Evolutionary conservation across 345 rosid genomes (phyloP).

Genomic region (Linum trigynum): DNA sequence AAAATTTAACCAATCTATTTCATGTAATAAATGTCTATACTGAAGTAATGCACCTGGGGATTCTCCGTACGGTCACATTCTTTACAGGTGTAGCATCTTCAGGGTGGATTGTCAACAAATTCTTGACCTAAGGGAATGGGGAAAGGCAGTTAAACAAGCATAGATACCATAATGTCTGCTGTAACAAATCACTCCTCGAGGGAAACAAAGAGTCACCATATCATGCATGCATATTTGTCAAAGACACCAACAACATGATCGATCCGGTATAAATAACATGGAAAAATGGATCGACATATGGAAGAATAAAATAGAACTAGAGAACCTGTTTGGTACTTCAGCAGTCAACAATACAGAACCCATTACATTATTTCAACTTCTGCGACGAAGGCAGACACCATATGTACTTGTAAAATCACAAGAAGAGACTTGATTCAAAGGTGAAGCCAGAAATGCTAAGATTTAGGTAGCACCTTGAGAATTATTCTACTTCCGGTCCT

Average conservation of each 20-base stretch:
- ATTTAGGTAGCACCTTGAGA: no score
- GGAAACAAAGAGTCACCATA: no score
- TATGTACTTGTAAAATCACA: not conserved
- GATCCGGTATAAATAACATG: no score
- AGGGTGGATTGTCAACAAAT: conserved; percentile 6
- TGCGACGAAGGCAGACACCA: not conserved
- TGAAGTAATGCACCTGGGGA: conserved; percentile 1
- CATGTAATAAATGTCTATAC: not conserved
- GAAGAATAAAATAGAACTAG: no score
- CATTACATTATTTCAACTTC: no score
- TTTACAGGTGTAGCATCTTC: conserved; percentile 6
- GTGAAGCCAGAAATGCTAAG: no score
- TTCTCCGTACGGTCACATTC: conserved; percentile 7
- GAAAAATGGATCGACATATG: no score
- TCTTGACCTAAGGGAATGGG: not conserved
- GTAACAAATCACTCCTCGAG: no score
- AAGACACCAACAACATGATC: no score
- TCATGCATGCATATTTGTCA: no score
- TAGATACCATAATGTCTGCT: no score
- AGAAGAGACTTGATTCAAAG: not conserved
- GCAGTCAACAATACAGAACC: not conserved
- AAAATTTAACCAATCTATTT: not conserved
- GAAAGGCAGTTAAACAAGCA: not conserved
- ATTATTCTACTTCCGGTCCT: no score
- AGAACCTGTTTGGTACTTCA: not conserved